Evolutionary conservation across 2,329 filamentous ascomycete species (phyloP), one percentile per base, ranked within the genome.

Genomic region (Penicillium sp.): DNA sequence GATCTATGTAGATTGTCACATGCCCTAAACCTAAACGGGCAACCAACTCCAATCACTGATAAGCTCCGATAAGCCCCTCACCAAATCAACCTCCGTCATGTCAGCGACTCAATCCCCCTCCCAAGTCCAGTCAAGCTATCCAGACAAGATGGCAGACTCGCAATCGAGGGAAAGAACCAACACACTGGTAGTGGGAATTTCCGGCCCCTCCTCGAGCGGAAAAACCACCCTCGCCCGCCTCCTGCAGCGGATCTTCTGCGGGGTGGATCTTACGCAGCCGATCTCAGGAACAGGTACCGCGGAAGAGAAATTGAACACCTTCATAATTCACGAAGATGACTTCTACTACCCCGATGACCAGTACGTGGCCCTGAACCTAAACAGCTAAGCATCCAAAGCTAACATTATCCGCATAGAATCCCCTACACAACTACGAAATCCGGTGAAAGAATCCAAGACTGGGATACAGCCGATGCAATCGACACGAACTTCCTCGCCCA

Each of bases 271-370:
- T 0, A 27, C 31, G 11, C 19, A 42, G 19, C 39, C n/a, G 11
- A 23, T 14, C n/a, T 35, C 57, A 1, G 54, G 62, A 3, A 21
- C 50, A 27, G 16, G 10, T 1, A 47, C 11, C 8, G 9, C 44
- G 11, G 6, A 21, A 16, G 16, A 50, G 4, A 46, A n/a, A 16
- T 27, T 75, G 9, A 67, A 64, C 5, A 69, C 75, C 0, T 93
- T 92, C 69, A 90, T 98, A 69, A 83, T 99, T 23, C 95, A 99
- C 73, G 87, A 96, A 73, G 95, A 99, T 78, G 95, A 99, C 75
- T 99, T 98, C 73, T 99, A 96, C 78, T 87, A 86, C 63, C 81
- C 90, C 1, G 93, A 98, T 71, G 77, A 83, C 29, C 83, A 92
- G 83, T 91, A 68, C 69, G 82, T 39, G 14, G 8, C 19, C 19